phyloP scores from a whole-genome alignment of 1,284 basidiomycete genomes.

The Fomitopsis pinicola region DNA sequence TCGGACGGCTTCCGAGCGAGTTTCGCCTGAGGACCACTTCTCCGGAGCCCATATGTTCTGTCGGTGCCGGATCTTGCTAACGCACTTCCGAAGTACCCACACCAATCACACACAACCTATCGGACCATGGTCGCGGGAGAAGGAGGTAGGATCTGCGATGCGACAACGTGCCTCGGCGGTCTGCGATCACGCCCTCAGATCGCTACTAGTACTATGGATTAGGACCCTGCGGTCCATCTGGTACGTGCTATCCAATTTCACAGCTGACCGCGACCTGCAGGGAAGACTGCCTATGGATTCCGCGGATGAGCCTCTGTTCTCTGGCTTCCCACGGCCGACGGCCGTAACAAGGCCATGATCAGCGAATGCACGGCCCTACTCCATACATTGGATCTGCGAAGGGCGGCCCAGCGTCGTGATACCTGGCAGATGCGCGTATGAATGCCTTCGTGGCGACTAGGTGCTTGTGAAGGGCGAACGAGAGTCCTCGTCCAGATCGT shows the following conservation, averaged over 20 bases:
- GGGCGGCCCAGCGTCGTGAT: not conserved
- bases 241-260: not conserved
- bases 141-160: not conserved
- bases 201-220: not conserved
- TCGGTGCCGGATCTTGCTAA: not conserved
- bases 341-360: not conserved
- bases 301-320: not conserved
- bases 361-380: not conserved
- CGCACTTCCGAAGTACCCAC: not conserved
- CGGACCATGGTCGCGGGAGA: not conserved
- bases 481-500: not conserved
- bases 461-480: not conserved
- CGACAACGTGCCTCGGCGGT: not conserved
- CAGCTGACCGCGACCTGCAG: not conserved
- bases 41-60: not conserved
- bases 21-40: not conserved
- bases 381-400: not conserved
- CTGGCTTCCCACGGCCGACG: not conserved
- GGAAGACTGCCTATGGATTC: not conserved
- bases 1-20: not conserved
- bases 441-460: not conserved
- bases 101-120: not conserved
- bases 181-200: not conserved
- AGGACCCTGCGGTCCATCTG: not conserved
- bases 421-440: not conserved